Percentiles rank a stretch among this genome's conserved stretches.
These are phyloP conservation scores for Puccinia novopanici DNA, from an alignment of 1,284 basidiomycete genomes.

Conservation along the genomic window DNA sequence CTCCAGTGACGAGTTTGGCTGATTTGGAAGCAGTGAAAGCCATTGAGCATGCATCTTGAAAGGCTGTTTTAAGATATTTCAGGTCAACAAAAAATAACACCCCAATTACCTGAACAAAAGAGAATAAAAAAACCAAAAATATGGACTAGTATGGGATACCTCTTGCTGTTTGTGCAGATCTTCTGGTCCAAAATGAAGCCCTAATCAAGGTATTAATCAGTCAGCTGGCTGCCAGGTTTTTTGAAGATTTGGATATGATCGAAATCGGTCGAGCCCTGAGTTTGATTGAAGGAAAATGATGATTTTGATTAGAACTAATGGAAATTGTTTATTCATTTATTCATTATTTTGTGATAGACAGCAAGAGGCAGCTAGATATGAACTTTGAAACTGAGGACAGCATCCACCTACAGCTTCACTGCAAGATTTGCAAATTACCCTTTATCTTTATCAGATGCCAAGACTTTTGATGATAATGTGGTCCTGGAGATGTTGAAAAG, in stretches of 20 bases:
- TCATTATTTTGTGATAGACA: no score
- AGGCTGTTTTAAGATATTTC: neutral
- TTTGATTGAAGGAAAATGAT: conserved; percentile 5
- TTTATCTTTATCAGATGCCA: conserved; percentile 67
- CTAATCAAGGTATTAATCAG: conserved; percentile 97
- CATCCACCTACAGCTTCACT: conserved; percentile 96
- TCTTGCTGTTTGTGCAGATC: conserved; percentile 83
- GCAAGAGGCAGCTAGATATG: neutral
- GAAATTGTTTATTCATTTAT: conserved; percentile 1
- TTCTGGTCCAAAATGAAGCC: conserved; percentile 98
- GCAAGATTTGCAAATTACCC: no score
- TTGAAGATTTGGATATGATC: conserved; percentile 99
- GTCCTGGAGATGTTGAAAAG: conserved; percentile 94
- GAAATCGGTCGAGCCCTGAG: conserved; percentile 85
- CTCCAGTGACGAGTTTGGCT: conserved; percentile 47
- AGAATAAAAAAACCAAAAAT: conserved; percentile 45
- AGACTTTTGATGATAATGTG: no score
- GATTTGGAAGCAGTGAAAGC: conserved; percentile 29
- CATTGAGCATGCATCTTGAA: conserved; percentile 40
- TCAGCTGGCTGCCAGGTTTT: no score
- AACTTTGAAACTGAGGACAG: conserved; percentile 88
- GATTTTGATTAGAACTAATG: neutral
- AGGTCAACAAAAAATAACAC: neutral
- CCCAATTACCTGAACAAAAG: neutral
- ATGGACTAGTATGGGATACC: conserved; percentile 59